Percentiles rank a stretch among this genome's conserved stretches.
These are phyloP conservation scores for Yamadazyma atlantica DNA, from an alignment of 1,139 yeast genomes.

Conservation along the genomic window DNA sequence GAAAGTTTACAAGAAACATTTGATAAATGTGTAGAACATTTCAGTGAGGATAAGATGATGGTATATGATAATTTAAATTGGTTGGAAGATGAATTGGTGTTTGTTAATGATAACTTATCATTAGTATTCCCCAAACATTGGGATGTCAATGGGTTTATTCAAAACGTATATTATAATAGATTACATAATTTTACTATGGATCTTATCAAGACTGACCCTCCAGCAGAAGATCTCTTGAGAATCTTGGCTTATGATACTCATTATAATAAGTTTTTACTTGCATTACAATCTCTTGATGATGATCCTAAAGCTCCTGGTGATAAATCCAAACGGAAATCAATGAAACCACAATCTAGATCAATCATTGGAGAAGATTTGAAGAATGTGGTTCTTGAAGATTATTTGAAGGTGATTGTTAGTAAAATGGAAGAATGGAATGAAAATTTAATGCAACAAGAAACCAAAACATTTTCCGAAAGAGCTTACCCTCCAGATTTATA, in stretches of 20 bases:
- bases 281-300: slow-evolving; percentile 23
- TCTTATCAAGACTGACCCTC: slow-evolving; percentile 70
- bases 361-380: slow-evolving; percentile 72
- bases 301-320: slow-evolving; percentile 6
- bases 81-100: slow-evolving; percentile 76
- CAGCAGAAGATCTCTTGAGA: slow-evolving; percentile 59
- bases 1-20: slow-evolving; percentile 66
- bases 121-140: slow-evolving; percentile 69
- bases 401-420: slow-evolving; percentile 61
- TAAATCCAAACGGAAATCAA: slow-evolving; percentile 33
- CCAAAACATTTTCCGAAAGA: slow-evolving; percentile 59
- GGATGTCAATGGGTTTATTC: slow-evolving; percentile 66
- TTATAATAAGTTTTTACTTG: slow-evolving; percentile 45
- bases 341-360: slow-evolving; percentile 43
- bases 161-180: slow-evolving; percentile 66
- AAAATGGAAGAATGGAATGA: slow-evolving; percentile 84
- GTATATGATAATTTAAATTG: slow-evolving; percentile 76
- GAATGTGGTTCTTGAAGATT: slow-evolving; percentile 64
- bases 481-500: slow-evolving; percentile 67
- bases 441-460: slow-evolving; percentile 65
- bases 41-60: slow-evolving; percentile 50
- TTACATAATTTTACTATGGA: slow-evolving; percentile 63
- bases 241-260: slow-evolving; percentile 75
- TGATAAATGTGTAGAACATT: slow-evolving; percentile 61
- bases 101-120: slow-evolving; percentile 59